Percentiles rank a stretch among this genome's conserved stretches.
Conservation (phyloP, 805 yeast genomes). For the Candida nemodendra region DNA sequence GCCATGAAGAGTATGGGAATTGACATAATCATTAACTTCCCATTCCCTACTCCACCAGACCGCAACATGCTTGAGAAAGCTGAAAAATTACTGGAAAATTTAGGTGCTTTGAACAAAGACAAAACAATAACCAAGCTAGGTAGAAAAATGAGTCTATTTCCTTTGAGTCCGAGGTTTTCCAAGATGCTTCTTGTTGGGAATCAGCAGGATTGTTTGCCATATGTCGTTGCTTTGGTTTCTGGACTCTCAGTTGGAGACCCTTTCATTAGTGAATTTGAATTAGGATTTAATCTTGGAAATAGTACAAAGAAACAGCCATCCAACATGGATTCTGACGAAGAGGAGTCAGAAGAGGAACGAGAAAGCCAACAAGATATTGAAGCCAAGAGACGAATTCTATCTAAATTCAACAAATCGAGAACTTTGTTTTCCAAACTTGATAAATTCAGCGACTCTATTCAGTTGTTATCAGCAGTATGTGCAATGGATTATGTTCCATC, state of each 20-base stretch:
- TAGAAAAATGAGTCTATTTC: constrained; percentile 82
- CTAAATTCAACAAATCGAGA: constrained; percentile 57
- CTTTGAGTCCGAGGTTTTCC: constrained; percentile 90
- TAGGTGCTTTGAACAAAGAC: constrained; percentile 72
- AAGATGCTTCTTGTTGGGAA: constrained; percentile 86
- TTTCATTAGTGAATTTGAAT: constrained; percentile 69
- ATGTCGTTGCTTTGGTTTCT: constrained; percentile 87
- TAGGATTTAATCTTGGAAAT: constrained; percentile 47
- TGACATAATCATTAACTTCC: constrained; percentile 84
- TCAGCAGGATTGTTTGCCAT: constrained; percentile 82
- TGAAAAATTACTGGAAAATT: constrained; percentile 58
- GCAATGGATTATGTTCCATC: constrained; percentile 77
- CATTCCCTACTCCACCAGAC: constrained; percentile 91
- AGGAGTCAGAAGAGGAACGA: constrained; percentile 36
- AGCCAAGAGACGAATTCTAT: constrained; percentile 39
- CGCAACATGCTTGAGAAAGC: constrained; percentile 59
- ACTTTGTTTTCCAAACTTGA: constrained; percentile 67
- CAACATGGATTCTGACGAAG: constrained; percentile 38
- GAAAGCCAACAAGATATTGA: constrained; percentile 39
- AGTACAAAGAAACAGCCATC: constrained; percentile 30
- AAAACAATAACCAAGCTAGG: constrained; percentile 75
- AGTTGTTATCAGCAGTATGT: constrained; percentile 76
- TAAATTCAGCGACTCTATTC: constrained; percentile 69
- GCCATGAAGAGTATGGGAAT: constrained; percentile 98
- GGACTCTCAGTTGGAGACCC: constrained; percentile 94